A percentile compares a stretch with the other conserved stretches of the same genome.
Evolutionary conservation across 441 rosid species (phyloP).

Genomic region (Breynia disticha): DNA sequence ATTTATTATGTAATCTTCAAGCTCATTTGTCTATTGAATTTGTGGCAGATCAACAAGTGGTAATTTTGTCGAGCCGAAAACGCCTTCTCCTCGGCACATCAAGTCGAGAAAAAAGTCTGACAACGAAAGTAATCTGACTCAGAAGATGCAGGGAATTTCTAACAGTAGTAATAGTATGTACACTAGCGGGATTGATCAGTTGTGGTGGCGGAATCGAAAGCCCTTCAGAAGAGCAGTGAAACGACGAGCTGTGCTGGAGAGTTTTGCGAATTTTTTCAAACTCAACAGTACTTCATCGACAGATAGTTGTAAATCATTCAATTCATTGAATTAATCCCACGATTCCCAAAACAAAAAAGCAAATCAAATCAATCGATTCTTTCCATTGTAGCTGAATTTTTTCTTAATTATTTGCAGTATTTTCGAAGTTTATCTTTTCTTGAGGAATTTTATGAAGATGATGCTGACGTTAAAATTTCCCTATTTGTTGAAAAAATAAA

Average conservation of each 20-base stretch:
- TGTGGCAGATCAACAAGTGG: conserved; percentile 27
- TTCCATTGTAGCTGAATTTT: too few species aligned
- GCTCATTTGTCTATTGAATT: conserved; percentile 8
- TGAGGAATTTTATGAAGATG: too few species aligned
- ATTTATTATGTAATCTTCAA: too few species aligned
- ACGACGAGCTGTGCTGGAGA: conserved; percentile 37
- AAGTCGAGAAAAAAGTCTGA: conserved; percentile 15
- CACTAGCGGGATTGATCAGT: conserved; percentile 24
- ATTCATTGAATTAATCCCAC: neutral
- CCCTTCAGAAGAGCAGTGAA: conserved; percentile 53
- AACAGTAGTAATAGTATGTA: conserved; percentile 5
- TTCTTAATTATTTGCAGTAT: too few species aligned
- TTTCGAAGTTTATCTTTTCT: too few species aligned
- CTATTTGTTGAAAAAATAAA: too few species aligned
- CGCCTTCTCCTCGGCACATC: conserved; percentile 33
- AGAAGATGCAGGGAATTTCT: conserved; percentile 13
- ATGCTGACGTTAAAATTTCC: too few species aligned
- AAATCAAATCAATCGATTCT: too few species aligned
- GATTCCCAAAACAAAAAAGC: too few species aligned
- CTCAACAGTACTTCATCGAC: neutral
- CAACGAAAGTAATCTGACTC: conserved; percentile 8
- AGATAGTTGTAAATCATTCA: neutral
- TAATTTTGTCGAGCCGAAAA: conserved; percentile 44
- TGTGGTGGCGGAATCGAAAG: conserved; percentile 70
- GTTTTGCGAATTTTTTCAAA: conserved; percentile 35